phyloP scores from a whole-genome alignment of 208 protist species.

The Acanthamoeba royreba region DNA sequence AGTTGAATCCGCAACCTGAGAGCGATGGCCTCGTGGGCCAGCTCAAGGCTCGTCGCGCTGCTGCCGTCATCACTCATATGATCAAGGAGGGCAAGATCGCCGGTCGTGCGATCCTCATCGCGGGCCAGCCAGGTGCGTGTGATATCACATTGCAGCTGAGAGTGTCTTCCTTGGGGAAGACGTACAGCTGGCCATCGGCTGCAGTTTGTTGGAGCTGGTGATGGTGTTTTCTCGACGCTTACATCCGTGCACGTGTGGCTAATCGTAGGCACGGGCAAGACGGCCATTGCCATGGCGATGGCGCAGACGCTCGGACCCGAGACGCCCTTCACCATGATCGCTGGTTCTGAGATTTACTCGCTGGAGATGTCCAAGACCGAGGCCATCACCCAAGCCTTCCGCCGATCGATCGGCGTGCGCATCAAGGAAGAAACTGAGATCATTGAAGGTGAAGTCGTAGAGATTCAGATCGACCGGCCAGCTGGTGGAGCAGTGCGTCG shows the following conservation, averaged over 20 bases:
- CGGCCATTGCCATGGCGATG: slow-evolving; percentile 99
- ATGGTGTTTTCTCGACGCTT: background rate
- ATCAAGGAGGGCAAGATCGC: slow-evolving; percentile 98
- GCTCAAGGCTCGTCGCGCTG: slow-evolving; percentile 73
- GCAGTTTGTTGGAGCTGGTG: too few species aligned
- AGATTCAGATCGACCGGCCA: slow-evolving; percentile 97
- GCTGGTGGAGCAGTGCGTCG: slow-evolving; percentile 75
- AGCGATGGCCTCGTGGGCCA: slow-evolving; percentile 99
- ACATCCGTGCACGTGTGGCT: background rate
- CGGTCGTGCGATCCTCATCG: slow-evolving; percentile 98
- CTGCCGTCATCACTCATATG: slow-evolving; percentile 92
- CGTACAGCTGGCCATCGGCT: too few species aligned
- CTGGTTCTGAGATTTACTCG: slow-evolving; percentile 99
- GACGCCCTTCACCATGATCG: slow-evolving; percentile 99
- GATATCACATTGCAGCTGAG: too few species aligned
- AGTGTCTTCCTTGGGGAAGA: too few species aligned
- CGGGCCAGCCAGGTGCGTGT: slow-evolving; percentile 91
- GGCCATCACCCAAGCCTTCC: slow-evolving; percentile 98
- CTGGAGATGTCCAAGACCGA: slow-evolving; percentile 99
- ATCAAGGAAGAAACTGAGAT: slow-evolving; percentile 99
- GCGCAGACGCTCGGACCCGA: slow-evolving; percentile 96
- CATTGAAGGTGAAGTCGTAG: slow-evolving; percentile 99
- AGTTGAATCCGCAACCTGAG: slow-evolving; percentile 90
- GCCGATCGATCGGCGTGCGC: slow-evolving; percentile 97
- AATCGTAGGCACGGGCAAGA: slow-evolving; percentile 93